Conservation (phyloP, 1,139 yeast genomes). For the Protomyces lactucae-debilis region DNA sequence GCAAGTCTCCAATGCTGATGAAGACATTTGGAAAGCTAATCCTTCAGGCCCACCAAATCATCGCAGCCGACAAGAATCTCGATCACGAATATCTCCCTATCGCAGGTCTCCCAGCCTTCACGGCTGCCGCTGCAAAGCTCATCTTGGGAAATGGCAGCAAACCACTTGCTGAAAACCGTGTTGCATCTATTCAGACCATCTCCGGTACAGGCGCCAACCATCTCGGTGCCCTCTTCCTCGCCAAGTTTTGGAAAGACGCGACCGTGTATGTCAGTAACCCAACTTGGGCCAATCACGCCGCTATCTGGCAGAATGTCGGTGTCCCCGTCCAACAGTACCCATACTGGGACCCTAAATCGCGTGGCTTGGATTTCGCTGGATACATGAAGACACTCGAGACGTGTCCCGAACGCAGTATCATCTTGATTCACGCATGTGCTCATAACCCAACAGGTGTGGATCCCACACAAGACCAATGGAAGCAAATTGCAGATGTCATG, state of each 20-base stretch:
- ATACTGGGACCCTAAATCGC: constrained; percentile 66
- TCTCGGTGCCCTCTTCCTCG: constrained; percentile 70
- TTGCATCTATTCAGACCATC: constrained; percentile 70
- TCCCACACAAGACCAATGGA: constrained; percentile 77
- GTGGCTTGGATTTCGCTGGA: constrained; percentile 55
- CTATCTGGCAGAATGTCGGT: constrained; percentile 69
- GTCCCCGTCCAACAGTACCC: constrained; percentile 61
- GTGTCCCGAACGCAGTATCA: constrained; percentile 51
- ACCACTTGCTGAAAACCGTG: constrained; percentile 29
- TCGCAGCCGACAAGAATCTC: constrained; percentile 56
- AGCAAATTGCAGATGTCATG: constrained; percentile 57
- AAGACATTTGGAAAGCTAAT: constrained; percentile 39
- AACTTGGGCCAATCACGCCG: constrained; percentile 95
- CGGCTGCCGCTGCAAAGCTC: constrained; percentile 68
- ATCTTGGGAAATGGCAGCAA: constrained; percentile 54
- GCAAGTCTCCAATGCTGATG: constrained; percentile 54
- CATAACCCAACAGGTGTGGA: constrained; percentile 97
- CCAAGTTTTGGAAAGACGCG: constrained; percentile 45
- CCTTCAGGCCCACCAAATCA: constrained; percentile 50
- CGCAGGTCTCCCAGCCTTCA: constrained; percentile 70
- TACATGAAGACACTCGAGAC: constrained; percentile 38
- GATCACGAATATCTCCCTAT: constrained; percentile 92
- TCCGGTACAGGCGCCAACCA: constrained; percentile 97
- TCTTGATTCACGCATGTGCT: constrained; percentile 87
- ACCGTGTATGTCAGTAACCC: constrained; percentile 79